phyloP scores from a whole-genome alignment of 257 asterid species.

The Cinchona pubescens region DNA sequence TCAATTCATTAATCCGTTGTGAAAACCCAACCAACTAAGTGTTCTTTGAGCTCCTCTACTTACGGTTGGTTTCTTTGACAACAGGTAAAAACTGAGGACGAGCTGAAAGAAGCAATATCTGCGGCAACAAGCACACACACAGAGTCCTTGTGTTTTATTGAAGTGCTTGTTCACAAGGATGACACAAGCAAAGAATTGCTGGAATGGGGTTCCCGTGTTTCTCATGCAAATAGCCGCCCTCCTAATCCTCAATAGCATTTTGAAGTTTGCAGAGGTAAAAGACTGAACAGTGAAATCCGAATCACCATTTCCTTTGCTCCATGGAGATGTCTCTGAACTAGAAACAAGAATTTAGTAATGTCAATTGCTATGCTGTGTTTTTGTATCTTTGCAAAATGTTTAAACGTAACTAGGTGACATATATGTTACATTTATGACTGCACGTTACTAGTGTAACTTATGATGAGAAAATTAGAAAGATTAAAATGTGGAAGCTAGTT shows the following conservation, averaged over 20 bases:
- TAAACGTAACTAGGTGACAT: not conserved
- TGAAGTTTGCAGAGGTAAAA: not conserved
- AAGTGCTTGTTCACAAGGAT: slow-evolving; percentile 28
- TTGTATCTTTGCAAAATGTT: not conserved
- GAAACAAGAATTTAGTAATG: slow-evolving; percentile 5
- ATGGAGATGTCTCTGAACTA: not conserved
- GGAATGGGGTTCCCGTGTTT: slow-evolving; percentile 40
- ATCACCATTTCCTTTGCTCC: slow-evolving; percentile 6
- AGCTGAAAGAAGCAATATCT: slow-evolving; percentile 27
- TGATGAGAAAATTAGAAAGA: no score
- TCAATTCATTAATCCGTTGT: no score
- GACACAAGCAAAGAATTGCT: slow-evolving; percentile 29
- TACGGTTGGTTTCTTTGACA: not conserved
- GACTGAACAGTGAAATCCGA: not conserved
- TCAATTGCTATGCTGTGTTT: slow-evolving; percentile 7
- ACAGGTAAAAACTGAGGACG: slow-evolving; percentile 35
- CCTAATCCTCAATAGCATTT: slow-evolving; percentile 28
- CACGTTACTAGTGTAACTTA: not conserved
- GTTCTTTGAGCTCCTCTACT: not conserved
- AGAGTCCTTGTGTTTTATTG: slow-evolving; percentile 34
- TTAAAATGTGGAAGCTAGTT: not conserved
- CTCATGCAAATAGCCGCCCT: slow-evolving; percentile 29
- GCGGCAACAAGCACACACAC: slow-evolving; percentile 25
- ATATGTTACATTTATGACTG: not conserved
- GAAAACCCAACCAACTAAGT: no score